Evolutionary conservation across 768 basidiomycete genomes (phyloP).

Genomic region (Flagelloscypha sp.): DNA sequence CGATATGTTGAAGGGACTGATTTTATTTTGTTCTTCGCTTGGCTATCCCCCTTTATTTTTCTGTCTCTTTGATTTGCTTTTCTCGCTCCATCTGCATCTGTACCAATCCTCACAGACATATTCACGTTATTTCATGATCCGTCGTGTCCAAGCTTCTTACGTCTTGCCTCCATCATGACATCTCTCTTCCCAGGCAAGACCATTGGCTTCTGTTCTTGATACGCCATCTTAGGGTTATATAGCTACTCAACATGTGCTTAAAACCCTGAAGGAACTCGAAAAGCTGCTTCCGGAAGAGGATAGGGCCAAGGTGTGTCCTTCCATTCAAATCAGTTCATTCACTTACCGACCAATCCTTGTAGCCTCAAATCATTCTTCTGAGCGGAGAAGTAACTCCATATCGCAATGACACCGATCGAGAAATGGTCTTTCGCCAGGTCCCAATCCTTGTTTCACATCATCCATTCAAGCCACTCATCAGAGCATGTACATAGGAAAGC

Average conservation of each 20-base stretch:
- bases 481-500: slow-evolving; percentile 62
- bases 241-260: slow-evolving; percentile 47
- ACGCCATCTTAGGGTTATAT: no score
- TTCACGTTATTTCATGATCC: no score
- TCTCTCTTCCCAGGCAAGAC: no score
- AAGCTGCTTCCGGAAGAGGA: slow-evolving; percentile 41
- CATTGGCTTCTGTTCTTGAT: no score
- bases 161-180: no score
- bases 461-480: background rate
- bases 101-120: no score
- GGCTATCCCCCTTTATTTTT: no score
- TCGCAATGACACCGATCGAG: slow-evolving; percentile 81
- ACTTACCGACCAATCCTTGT: slow-evolving; percentile 2
- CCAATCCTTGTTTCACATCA: background rate
- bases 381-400: slow-evolving; percentile 56
- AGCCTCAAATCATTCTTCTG: slow-evolving; percentile 67
- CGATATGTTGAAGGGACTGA: slow-evolving; percentile 30
- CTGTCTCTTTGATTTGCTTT: no score
- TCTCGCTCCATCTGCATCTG: no score
- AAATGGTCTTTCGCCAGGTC: slow-evolving; percentile 55
- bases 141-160: no score
- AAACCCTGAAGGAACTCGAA: slow-evolving; percentile 45
- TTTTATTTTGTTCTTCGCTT: no score
- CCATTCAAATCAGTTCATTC: background rate
- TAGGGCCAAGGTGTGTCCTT: slow-evolving; percentile 40